These are phyloP conservation scores for Caryopteris hybrid DNA, from an alignment of 305 asterid species.

Conservation along the genomic window DNA sequence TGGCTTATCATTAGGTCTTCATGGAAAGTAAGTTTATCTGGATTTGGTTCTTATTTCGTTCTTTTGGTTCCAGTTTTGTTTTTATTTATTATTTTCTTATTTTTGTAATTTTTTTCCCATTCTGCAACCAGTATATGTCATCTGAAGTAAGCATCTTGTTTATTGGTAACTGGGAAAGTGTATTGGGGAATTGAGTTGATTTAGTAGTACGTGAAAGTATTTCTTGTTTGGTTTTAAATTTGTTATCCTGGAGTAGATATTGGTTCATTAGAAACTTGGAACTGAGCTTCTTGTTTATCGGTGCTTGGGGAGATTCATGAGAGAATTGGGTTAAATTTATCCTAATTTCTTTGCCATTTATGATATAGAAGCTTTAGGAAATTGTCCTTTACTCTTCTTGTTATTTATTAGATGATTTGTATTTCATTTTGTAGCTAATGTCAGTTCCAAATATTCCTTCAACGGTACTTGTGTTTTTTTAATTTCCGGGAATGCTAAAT, in stretches of 20 bases:
- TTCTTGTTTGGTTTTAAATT: neutral
- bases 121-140: neutral
- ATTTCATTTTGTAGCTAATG: neutral
- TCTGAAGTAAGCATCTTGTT: neutral
- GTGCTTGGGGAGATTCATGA: neutral
- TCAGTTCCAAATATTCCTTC: neutral
- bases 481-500: neutral
- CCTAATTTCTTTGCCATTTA: neutral
- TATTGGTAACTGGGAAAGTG: too few species aligned
- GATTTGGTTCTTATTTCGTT: neutral
- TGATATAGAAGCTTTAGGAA: neutral
- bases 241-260: neutral
- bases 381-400: neutral
- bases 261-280: neutral
- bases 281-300: neutral
- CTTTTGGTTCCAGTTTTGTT: neutral
- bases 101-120: neutral
- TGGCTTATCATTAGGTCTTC: constrained; percentile 56
- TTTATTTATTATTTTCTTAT: neutral
- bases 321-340: neutral
- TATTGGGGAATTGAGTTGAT: neutral
- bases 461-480: neutral
- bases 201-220: neutral
- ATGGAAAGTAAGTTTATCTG: constrained; percentile 45
- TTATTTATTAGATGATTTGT: neutral